phyloP scores from a whole-genome alignment of 2,329 filamentous ascomycete genomes.

The Sporothrix curviconia region DNA sequence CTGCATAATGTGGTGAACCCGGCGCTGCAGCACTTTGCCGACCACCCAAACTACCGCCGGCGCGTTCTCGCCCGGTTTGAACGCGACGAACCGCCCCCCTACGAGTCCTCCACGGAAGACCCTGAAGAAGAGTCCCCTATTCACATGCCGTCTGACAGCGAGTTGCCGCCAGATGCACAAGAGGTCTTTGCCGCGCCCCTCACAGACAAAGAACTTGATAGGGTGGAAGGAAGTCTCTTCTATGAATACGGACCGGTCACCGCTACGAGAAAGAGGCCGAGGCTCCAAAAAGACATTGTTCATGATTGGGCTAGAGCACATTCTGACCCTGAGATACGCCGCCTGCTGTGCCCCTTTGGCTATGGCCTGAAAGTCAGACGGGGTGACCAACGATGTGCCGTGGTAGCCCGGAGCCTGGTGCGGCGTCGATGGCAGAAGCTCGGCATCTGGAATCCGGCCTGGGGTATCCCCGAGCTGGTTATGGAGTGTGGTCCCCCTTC shows the following conservation, averaged over 20 bases:
- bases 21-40: background rate
- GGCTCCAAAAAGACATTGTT: no score
- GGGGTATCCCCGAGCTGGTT: background rate
- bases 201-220: background rate
- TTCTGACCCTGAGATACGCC: background rate
- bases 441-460: background rate
- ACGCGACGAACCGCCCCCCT: background rate
- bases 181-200: background rate
- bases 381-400: background rate
- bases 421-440: background rate
- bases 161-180: background rate
- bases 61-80: background rate
- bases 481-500: no score
- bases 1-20: background rate
- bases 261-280: no score
- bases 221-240: no score
- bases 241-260: no score
- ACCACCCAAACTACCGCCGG: background rate
- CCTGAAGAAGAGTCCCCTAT: background rate
- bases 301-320: background rate
- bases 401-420: background rate
- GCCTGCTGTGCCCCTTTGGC: background rate
- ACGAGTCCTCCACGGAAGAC: background rate
- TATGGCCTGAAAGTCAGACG: background rate
- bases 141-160: no score